A percentile compares a stretch with the other conserved stretches of the same genome.
Evolutionary conservation across 2,329 filamentous ascomycete genomes (phyloP).

Genomic region (Fusarium aywerte): DNA sequence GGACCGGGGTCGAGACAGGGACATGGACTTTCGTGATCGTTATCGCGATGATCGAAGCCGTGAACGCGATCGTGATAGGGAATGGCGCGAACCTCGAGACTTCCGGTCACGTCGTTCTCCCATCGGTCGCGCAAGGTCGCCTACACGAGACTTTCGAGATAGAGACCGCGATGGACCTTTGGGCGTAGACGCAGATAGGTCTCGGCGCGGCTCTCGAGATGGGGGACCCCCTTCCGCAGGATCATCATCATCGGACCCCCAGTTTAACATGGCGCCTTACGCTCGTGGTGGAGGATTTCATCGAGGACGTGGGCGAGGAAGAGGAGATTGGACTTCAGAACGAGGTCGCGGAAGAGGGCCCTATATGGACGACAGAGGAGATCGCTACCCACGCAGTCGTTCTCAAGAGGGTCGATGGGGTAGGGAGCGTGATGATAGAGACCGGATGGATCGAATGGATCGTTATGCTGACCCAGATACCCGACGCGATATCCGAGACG

Average conservation of each 20-base stretch:
- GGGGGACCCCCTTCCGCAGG: conserved; percentile 75
- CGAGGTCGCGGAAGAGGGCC: conserved; percentile 67
- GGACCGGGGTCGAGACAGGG: conserved; percentile 69
- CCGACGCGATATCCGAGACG: conserved; percentile 59
- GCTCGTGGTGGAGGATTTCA: conserved; percentile 67
- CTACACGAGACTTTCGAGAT: conserved; percentile 74
- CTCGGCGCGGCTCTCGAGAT: conserved; percentile 76
- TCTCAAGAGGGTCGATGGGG: conserved; percentile 72
- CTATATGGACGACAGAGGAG: conserved; percentile 66
- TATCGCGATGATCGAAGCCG: conserved; percentile 70
- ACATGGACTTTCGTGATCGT: conserved; percentile 67
- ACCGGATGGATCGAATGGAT: conserved; percentile 57
- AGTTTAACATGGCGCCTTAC: conserved; percentile 63
- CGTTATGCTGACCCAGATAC: conserved; percentile 55
- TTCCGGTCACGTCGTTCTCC: conserved; percentile 66
- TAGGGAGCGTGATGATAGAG: conserved; percentile 67
- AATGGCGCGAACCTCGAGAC: conserved; percentile 56
- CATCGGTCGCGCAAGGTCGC: conserved; percentile 69
- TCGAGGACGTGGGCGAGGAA: conserved; percentile 64
- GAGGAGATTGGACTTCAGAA: conserved; percentile 55
- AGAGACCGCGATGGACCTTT: conserved; percentile 66
- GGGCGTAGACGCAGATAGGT: conserved; percentile 73
- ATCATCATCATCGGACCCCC: conserved; percentile 75
- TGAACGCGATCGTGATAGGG: conserved; percentile 65
- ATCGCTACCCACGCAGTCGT: conserved; percentile 72